phyloP scores from a whole-genome alignment of 1,139 yeast species.

The Geotrichum australiense region DNA sequence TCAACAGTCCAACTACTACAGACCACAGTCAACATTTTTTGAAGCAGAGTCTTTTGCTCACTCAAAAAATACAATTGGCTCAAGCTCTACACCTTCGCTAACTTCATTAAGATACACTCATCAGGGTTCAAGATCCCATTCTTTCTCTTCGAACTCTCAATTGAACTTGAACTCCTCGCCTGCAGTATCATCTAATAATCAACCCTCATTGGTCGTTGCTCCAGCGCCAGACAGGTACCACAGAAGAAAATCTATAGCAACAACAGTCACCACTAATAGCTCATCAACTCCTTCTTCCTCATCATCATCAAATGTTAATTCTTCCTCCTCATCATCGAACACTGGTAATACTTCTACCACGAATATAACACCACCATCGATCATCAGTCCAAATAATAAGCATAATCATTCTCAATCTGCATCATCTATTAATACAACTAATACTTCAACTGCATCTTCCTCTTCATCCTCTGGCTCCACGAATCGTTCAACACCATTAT shows the following conservation, averaged over 20 bases:
- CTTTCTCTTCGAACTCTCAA: constrained; percentile 10
- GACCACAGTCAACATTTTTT: constrained; percentile 12
- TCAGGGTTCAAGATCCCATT: constrained; percentile 13
- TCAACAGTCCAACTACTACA: background rate
- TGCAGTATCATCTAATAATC: constrained; percentile 8
- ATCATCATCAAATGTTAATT: background rate
- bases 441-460: constrained; percentile 14
- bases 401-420: constrained; percentile 16
- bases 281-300: constrained; percentile 1
- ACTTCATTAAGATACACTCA: constrained; percentile 11
- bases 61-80: constrained; percentile 6
- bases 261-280: constrained; percentile 12
- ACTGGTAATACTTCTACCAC: background rate
- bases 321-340: background rate
- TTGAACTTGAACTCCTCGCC: constrained; percentile 7
- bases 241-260: constrained; percentile 24
- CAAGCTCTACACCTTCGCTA: constrained; percentile 12
- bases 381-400: background rate
- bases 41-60: constrained; percentile 5
- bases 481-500: constrained; percentile 13
- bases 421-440: constrained; percentile 14
- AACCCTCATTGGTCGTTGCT: constrained; percentile 15
- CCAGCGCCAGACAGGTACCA: constrained; percentile 30
- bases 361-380: background rate
- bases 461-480: constrained; percentile 14